Conservation (phyloP, 2,329 filamentous ascomycete species). For the Penicillium frequentans region DNA sequence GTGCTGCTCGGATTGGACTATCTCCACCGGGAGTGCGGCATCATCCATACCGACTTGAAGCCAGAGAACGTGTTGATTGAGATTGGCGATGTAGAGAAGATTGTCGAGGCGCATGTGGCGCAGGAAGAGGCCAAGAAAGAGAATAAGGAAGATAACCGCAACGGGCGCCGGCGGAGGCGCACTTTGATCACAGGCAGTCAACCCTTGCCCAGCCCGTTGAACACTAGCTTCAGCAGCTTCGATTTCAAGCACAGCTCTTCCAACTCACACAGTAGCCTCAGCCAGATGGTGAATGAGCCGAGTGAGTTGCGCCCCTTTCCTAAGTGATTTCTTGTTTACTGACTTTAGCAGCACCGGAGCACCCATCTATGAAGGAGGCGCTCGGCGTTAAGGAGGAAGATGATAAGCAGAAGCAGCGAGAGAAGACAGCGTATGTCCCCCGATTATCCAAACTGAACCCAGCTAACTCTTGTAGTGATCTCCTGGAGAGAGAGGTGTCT, state of each 20-base stretch:
- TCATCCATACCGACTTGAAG: constrained; percentile 97
- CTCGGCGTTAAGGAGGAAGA: constrained; percentile 59
- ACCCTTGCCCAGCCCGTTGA: constrained; percentile 89
- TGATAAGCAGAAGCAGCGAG: constrained; percentile 72
- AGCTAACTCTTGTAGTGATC: constrained; percentile 60
- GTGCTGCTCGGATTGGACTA: constrained; percentile 94
- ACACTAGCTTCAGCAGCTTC: constrained; percentile 80
- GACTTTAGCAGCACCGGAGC: constrained; percentile 45
- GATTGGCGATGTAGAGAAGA: constrained; percentile 98
- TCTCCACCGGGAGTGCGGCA: constrained; percentile 94
- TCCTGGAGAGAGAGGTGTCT: constrained; percentile 89
- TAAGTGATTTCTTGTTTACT: constrained; percentile 24
- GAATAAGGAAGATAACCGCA: constrained; percentile 86
- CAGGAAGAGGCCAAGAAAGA: constrained; percentile 63
- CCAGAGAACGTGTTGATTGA: constrained; percentile 98
- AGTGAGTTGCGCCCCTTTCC: constrained; percentile 54
- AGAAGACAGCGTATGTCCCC: constrained; percentile 82
- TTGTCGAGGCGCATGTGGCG: constrained; percentile 89
- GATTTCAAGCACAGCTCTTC: constrained; percentile 65
- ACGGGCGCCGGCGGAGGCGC: constrained; percentile 82
- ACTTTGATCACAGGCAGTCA: constrained; percentile 97
- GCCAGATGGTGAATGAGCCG: constrained; percentile 76
- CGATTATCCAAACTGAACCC: background rate
- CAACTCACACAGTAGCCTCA: constrained; percentile 71
- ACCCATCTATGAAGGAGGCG: constrained; percentile 58